Conservation (phyloP, 768 basidiomycete genomes). For the Serpula lacrymans region DNA sequence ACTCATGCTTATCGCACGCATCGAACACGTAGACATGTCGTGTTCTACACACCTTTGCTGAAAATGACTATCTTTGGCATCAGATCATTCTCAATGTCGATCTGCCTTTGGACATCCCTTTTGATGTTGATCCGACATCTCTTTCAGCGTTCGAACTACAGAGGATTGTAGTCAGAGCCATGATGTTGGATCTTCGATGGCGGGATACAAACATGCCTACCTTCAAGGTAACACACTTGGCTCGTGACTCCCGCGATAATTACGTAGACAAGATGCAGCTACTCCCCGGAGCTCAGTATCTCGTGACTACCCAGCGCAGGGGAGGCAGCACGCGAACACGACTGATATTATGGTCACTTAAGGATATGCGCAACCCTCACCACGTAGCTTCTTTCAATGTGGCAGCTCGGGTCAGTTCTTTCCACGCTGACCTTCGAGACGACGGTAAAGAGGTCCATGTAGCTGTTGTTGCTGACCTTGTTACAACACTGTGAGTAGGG, state of each 20-base stretch:
- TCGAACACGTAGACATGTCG: slow-evolving; percentile 53
- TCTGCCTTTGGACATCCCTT: slow-evolving; percentile 41
- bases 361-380: slow-evolving; percentile 22
- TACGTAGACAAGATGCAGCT: slow-evolving; percentile 45
- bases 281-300: slow-evolving; percentile 46
- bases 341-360: slow-evolving; percentile 43
- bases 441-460: slow-evolving; percentile 17
- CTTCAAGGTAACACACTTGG: too few species aligned
- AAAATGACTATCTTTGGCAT: slow-evolving; percentile 56
- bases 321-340: slow-evolving; percentile 31
- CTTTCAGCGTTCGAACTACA: slow-evolving; percentile 41
- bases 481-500: too few species aligned
- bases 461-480: slow-evolving; percentile 16
- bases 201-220: slow-evolving; percentile 27
- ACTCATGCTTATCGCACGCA: slow-evolving; percentile 13
- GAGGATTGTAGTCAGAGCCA: slow-evolving; percentile 36
- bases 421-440: slow-evolving; percentile 27
- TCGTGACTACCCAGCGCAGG: slow-evolving; percentile 40
- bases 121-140: slow-evolving; percentile 24
- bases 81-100: slow-evolving; percentile 29
- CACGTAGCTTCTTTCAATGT: slow-evolving; percentile 27
- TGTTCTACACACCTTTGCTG: slow-evolving; percentile 50
- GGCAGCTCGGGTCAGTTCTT: slow-evolving; percentile 28
- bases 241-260: slow-evolving; percentile 22
- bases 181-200: slow-evolving; percentile 54